phyloP scores from a whole-genome alignment of 1,284 basidiomycete species.

The Pascua sp. region DNA sequence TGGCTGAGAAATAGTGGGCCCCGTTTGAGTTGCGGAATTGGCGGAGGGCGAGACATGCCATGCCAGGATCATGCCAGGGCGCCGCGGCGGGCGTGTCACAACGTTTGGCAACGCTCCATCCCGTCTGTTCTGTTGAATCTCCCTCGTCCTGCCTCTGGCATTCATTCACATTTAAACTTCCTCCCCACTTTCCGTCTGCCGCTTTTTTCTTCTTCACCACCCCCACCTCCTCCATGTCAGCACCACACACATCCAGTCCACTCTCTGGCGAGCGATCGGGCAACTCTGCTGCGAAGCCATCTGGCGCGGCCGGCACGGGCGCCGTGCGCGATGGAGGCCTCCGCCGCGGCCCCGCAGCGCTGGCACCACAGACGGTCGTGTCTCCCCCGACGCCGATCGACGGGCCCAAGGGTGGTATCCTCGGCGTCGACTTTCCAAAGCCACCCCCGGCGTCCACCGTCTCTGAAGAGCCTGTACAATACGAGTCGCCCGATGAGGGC shows the following conservation, averaged over 20 bases:
- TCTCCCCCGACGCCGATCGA: neutral
- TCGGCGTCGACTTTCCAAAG: neutral
- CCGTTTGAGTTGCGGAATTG: too few relatives aligned
- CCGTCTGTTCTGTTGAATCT: neutral
- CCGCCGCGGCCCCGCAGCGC: neutral
- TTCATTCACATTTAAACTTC: neutral
- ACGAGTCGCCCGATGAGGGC: conserved; percentile 5
- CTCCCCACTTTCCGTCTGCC: neutral
- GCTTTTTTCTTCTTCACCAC: neutral
- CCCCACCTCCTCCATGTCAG: neutral
- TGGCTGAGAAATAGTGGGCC: too few relatives aligned
- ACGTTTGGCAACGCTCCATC: neutral
- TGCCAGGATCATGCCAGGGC: too few relatives aligned
- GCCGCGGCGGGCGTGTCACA: too few relatives aligned
- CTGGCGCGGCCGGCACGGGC: neutral
- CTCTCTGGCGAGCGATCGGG: neutral
- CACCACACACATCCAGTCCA: neutral
- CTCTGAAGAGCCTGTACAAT: conserved; percentile 1
- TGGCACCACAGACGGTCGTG: neutral
- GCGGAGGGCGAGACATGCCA: too few relatives aligned
- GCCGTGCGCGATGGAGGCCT: neutral
- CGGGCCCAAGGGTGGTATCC: too few relatives aligned
- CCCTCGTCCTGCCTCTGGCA: neutral
- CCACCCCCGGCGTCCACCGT: neutral
- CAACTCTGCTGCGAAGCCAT: neutral